Base-by-base conservation (phyloP, 805 yeast genomes). In the Myxozyma vanderwaltii region DNA sequence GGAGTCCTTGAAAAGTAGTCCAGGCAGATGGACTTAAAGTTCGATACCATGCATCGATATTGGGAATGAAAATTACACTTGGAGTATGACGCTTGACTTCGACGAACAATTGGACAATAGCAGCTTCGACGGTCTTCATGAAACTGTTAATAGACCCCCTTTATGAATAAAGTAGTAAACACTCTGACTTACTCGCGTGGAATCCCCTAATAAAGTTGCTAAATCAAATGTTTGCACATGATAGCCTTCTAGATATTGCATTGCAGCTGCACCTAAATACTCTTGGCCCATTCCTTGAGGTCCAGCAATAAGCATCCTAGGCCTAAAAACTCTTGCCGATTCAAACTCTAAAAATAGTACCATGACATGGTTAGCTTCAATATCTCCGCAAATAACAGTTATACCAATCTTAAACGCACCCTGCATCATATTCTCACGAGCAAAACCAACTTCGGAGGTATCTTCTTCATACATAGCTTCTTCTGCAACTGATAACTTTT, bases 81-180 rank as follows among this genome's bases (percentile, higher is more conserved):
- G 98, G 99, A 59, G 88, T 87, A 63, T 92, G 95, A 69, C 96
- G 82, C 64, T 88, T 82, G 4, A 96, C 94, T 73, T 94, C 99
- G 23, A 87, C 78, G 68, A 94, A 86, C 41, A 88, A 80, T 70
- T 89, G 96, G 29, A 92, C 88, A 21, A 91, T 79, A 0, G 88
- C 81, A 69, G 89, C 86, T 71, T 94, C 99, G 1, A 92, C 85
- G 0, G 96, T 82, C 67, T 60, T n/a, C 35, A 8, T 23, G 7
- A 13, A 26, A 15, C 24, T 21, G 19, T 46, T 38, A 38, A 23
- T 6, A 8, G 15, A 17, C 43, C 23, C 33, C 26, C 27, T 2
- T 19, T 10, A 15, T 15, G n/a, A 17, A 10, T 8, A 23, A 10
- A 4, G 12, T 19, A 43, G n/a, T 35, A 40, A 13, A 36, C 12